Base-by-base conservation (phyloP, 129 eudicot genomes). In the Saussurea involucrata region DNA sequence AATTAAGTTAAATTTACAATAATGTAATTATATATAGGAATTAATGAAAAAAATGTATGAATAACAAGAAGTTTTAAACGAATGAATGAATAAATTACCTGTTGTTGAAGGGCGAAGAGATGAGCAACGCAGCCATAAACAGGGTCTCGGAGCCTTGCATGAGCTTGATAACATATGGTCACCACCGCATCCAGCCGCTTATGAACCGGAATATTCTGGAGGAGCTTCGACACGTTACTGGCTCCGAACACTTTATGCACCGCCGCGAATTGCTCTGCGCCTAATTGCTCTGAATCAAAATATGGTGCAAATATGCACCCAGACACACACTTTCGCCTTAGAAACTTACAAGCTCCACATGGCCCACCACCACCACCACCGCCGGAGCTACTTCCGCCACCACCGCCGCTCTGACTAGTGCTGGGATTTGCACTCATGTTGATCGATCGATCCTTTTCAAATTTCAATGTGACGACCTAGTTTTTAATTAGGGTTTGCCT, bases 231-330 rank as follows among this genome's bases (percentile, higher is more conserved):
- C 0, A 89, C 90, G 17, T 92, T 92, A 58, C 97, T 92, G 0
- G 97, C 97, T 69, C 97, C 97, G 63, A 92, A 92, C 66, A 92
- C 97, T 78, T 85, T 89, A 75, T 92, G 97, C 53, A 89, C 97
- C 1, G 90, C 97, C 12, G 96, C 97, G 18, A 92, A 92, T 70
- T 89, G 93, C 1, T 90, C 85, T 1, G 96, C 96, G 1, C 97
- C 97, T 12, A 53, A 4, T 84, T 89, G 96, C 68, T 92, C 97
- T 6, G 93, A 82, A 63, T 92, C 97, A 9, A 92, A 92, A 66
- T 92, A 89, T 0, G 97, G 97, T 2, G 97, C 97, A 57, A 92
- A 92, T 49, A 92, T 84, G 80, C 97, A 92, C 5, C 96, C 93
- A 0, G 86, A 77, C 24, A 89, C 87, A 24, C 97, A 92, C 74